Conservation (phyloP, 2,329 filamentous ascomycete genomes). For the Setomelanomma holmii region DNA sequence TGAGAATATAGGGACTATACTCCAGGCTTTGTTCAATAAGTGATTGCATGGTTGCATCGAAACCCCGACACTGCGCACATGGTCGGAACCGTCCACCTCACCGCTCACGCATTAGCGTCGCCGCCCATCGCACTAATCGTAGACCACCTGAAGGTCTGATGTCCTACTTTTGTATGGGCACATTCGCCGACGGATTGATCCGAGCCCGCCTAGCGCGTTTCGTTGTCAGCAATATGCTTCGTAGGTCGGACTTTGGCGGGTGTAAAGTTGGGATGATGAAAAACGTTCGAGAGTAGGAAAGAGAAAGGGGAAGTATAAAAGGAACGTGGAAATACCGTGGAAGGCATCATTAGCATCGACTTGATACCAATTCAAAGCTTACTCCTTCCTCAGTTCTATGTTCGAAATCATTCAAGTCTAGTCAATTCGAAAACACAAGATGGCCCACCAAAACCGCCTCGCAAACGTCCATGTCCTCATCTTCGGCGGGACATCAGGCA, state of each 20-base stretch:
- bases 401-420: not conserved
- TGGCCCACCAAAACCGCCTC: conserved; percentile 57
- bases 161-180: not conserved
- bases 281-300: not conserved
- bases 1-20: no score
- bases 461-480: conserved; percentile 61
- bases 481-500: conserved; percentile 70
- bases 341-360: not conserved
- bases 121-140: conserved; percentile 12
- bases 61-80: conserved; percentile 6
- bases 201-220: not conserved
- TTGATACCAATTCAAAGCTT: not conserved
- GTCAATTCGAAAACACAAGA: conserved; percentile 6
- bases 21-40: no score
- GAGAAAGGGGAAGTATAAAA: not conserved
- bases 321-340: not conserved
- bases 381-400: not conserved
- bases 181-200: not conserved
- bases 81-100: conserved; percentile 13
- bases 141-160: not conserved
- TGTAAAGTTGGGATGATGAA: not conserved
- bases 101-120: conserved; percentile 30
- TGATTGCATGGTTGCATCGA: not conserved
- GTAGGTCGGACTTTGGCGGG: not conserved
- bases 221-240: not conserved